Conservation (phyloP, 108 stramenopile species). For the Discostella pseudostelligera region DNA sequence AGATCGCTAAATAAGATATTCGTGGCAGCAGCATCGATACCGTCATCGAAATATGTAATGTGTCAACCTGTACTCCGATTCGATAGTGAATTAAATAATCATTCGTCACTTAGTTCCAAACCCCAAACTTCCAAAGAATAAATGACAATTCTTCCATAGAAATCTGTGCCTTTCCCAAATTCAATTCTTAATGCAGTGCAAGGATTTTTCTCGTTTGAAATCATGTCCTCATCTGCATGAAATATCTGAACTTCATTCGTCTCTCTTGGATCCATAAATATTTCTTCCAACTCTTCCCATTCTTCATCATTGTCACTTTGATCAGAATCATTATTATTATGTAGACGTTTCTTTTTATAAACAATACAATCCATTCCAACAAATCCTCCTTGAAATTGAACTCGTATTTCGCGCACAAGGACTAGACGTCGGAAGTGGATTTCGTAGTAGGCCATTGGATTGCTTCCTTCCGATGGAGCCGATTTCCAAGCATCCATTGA, state of each 20-base stretch:
- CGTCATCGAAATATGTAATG: background rate
- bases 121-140: slow-evolving; percentile 51
- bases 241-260: slow-evolving; percentile 45
- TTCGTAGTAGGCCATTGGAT: slow-evolving; percentile 42
- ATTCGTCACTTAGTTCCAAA: background rate
- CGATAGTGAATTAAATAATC: background rate
- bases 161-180: slow-evolving; percentile 44
- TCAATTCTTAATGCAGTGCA: slow-evolving; percentile 39
- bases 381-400: slow-evolving; percentile 51
- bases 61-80: background rate
- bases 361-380: slow-evolving; percentile 46
- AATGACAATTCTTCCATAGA: slow-evolving; percentile 49
- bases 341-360: slow-evolving; percentile 16
- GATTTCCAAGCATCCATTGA: slow-evolving; percentile 44
- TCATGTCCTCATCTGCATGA: slow-evolving; percentile 14
- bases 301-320: slow-evolving; percentile 26
- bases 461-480: slow-evolving; percentile 30
- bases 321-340: background rate
- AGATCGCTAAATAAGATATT: background rate
- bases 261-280: slow-evolving; percentile 40
- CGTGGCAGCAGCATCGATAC: background rate
- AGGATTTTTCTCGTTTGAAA: slow-evolving; percentile 8
- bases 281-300: slow-evolving; percentile 44
- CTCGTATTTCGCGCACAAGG: slow-evolving; percentile 24
- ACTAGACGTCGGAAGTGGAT: slow-evolving; percentile 40